phyloP scores from a whole-genome alignment of 1,139 yeast genomes.

The Debaryomyces singareniensis region DNA sequence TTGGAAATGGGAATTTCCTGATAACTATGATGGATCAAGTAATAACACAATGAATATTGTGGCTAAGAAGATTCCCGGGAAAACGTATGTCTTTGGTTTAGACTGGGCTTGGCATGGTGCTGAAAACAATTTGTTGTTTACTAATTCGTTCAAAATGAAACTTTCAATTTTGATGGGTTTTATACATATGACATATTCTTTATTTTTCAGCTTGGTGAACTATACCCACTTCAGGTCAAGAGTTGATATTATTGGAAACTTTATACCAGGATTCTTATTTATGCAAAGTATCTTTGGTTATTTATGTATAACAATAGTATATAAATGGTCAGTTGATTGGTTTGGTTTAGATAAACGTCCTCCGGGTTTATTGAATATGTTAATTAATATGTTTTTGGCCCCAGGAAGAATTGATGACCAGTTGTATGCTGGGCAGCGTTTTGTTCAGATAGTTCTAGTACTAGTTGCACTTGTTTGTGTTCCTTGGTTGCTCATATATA shows the following conservation, averaged over 20 bases:
- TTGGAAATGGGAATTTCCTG: constrained; percentile 79
- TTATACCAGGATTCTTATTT: constrained; percentile 87
- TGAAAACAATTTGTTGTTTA: constrained; percentile 81
- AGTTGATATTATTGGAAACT: constrained; percentile 88
- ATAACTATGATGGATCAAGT: constrained; percentile 56
- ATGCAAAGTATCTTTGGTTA: constrained; percentile 97
- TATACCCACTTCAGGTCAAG: constrained; percentile 64
- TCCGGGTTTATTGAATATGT: constrained; percentile 91
- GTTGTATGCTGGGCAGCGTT: constrained; percentile 77
- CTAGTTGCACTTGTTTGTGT: constrained; percentile 81
- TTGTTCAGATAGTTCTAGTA: constrained; percentile 69
- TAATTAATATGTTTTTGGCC: constrained; percentile 89
- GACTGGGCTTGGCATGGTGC: constrained; percentile 98
- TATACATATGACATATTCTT: constrained; percentile 89
- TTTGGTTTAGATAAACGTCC: constrained; percentile 65
- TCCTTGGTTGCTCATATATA: constrained; percentile 86
- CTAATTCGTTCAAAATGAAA: constrained; percentile 96
- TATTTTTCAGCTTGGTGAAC: constrained; percentile 78
- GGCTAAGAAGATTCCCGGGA: constrained; percentile 53
- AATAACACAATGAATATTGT: constrained; percentile 38
- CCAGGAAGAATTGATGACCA: constrained; percentile 87
- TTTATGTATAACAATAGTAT: constrained; percentile 72
- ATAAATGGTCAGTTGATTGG: constrained; percentile 97
- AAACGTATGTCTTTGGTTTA: constrained; percentile 72
- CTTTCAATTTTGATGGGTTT: constrained; percentile 92